Conservation (phyloP, 2,329 filamentous ascomycete genomes). For the Chaetomiaceae sp. region DNA sequence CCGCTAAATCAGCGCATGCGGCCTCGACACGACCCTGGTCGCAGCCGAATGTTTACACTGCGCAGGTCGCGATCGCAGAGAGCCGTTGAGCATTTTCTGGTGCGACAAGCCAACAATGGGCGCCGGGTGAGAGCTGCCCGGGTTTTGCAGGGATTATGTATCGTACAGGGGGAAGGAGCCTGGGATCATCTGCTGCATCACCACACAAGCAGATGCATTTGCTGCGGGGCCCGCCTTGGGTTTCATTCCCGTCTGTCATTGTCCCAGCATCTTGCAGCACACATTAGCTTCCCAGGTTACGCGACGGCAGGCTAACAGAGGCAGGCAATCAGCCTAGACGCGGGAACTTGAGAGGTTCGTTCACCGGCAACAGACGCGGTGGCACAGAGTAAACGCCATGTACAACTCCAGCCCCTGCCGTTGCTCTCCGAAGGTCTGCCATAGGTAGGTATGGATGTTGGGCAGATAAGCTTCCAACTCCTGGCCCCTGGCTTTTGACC, state of each 20-base stretch:
- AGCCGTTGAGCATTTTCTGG: conserved; percentile 1
- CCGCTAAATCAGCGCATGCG: conserved; percentile 9
- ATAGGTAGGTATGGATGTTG: no score
- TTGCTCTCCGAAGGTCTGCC: no score
- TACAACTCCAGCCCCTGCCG: no score
- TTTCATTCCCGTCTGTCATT: background rate
- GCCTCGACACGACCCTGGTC: background rate
- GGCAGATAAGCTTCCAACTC: conserved; percentile 1
- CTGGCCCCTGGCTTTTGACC: no score
- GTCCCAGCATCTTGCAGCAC: conserved; percentile 8
- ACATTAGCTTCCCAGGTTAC: background rate
- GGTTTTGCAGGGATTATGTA: background rate
- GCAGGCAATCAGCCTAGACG: background rate
- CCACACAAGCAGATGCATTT: background rate
- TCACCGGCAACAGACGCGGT: background rate
- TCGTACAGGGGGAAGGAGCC: background rate
- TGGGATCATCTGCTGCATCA: background rate
- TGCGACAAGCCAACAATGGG: background rate
- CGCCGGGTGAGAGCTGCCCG: background rate
- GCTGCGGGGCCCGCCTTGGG: background rate
- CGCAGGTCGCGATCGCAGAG: conserved; percentile 4
- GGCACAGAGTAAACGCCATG: background rate
- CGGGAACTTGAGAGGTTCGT: background rate
- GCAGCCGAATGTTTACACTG: conserved; percentile 10
- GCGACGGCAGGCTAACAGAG: background rate